Percentiles rank a stretch among this genome's conserved stretches.
phyloP scores from a whole-genome alignment of 805 yeast genomes.

The Yamadazyma kitorensis region DNA sequence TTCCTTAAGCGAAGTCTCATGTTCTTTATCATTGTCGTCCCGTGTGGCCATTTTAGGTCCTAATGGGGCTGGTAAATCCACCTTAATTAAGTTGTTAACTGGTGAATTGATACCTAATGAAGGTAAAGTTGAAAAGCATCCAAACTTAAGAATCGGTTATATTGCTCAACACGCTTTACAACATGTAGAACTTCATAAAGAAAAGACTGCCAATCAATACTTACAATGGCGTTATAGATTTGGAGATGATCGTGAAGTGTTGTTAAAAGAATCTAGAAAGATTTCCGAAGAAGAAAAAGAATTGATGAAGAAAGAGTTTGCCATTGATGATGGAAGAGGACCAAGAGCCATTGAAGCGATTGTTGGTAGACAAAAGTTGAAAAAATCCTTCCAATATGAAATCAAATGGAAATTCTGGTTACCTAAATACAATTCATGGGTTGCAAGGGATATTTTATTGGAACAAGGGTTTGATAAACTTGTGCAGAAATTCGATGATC shows the following conservation, averaged over 20 bases:
- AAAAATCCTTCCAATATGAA: slow-evolving; percentile 96
- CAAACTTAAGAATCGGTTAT: slow-evolving; percentile 95
- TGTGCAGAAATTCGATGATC: slow-evolving; percentile 45
- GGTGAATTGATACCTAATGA: slow-evolving; percentile 84
- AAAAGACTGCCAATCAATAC: slow-evolving; percentile 96
- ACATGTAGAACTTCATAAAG: slow-evolving; percentile 96
- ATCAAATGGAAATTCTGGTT: slow-evolving; percentile 84
- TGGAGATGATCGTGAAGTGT: slow-evolving; percentile 97
- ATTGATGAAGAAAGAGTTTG: slow-evolving; percentile 74
- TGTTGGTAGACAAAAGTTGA: slow-evolving; percentile 95
- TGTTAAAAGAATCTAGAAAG: slow-evolving; percentile 89
- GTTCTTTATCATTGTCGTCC: slow-evolving; percentile 92
- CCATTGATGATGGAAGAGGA: slow-evolving; percentile 82
- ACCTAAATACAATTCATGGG: slow-evolving; percentile 93
- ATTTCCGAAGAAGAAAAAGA: slow-evolving; percentile 72
- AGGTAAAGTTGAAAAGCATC: slow-evolving; percentile 96
- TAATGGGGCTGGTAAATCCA: slow-evolving; percentile 98
- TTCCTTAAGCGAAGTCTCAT: slow-evolving; percentile 72
- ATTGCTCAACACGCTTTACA: slow-evolving; percentile 98
- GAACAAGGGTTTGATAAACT: slow-evolving; percentile 55
- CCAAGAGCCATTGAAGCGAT: slow-evolving; percentile 87
- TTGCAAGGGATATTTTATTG: slow-evolving; percentile 75
- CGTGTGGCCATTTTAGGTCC: slow-evolving; percentile 97
- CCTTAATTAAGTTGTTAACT: slow-evolving; percentile 87
- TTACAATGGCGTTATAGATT: slow-evolving; percentile 97